phyloP scores from a whole-genome alignment of 2,329 filamentous ascomycete genomes.

The Xylariaceae sp. region DNA sequence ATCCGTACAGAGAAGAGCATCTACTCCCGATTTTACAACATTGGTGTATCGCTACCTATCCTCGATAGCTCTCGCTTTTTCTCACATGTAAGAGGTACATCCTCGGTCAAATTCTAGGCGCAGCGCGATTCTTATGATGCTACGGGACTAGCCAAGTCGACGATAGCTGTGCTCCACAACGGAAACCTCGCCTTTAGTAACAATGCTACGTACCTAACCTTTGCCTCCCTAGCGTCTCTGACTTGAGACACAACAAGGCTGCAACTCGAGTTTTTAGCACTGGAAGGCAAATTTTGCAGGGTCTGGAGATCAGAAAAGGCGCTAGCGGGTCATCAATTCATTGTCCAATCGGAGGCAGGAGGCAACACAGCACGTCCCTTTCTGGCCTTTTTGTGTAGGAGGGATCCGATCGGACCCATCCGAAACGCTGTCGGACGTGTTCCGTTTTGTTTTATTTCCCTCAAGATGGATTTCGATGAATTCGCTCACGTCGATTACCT shows the following conservation, averaged over 20 bases:
- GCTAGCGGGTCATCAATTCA: conserved; percentile 18
- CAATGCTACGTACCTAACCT: neutral
- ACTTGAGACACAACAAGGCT: conserved; percentile 17
- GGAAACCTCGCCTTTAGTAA: neutral
- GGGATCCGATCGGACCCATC: conserved; percentile 15
- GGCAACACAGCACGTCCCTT: conserved; percentile 1
- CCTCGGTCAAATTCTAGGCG: conserved; percentile 12
- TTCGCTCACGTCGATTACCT: neutral
- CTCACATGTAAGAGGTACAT: neutral
- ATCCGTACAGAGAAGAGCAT: too few relatives aligned
- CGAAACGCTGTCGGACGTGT: conserved; percentile 13
- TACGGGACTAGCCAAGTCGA: conserved; percentile 4
- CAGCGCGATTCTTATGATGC: neutral
- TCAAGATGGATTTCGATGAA: neutral
- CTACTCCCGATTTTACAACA: too few relatives aligned
- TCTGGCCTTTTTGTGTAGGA: conserved; percentile 5
- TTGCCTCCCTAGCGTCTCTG: neutral
- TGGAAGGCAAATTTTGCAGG: conserved; percentile 28
- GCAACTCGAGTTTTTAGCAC: conserved; percentile 25
- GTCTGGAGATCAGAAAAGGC: conserved; percentile 28
- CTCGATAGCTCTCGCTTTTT: too few relatives aligned
- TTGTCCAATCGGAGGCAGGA: conserved; percentile 27
- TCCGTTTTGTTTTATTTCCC: conserved; percentile 14
- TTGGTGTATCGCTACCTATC: neutral
- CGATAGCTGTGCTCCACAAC: conserved; percentile 9